Evolutionary conservation across 1,139 yeast genomes (phyloP).

Genomic region (Diutina mesorugosa): DNA sequence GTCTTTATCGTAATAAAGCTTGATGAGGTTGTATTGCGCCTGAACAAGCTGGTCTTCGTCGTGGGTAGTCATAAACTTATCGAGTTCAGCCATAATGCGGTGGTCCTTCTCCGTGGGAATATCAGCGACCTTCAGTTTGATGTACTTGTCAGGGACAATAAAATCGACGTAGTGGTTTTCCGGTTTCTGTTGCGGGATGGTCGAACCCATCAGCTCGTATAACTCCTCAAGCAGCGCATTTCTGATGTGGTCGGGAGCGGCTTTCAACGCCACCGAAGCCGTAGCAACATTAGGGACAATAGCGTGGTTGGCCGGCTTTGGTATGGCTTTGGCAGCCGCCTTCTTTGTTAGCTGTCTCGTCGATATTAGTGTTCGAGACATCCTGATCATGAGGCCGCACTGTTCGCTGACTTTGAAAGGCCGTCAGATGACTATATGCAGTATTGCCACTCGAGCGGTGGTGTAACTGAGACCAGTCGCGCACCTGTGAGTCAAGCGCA

Average conservation of each 20-base stretch:
- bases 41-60: constrained; percentile 16
- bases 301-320: not conserved
- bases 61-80: constrained; percentile 9
- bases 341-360: not conserved
- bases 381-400: not conserved
- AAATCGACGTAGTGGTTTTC: constrained; percentile 9
- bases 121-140: constrained; percentile 13
- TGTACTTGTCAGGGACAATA: constrained; percentile 18
- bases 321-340: not conserved
- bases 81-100: constrained; percentile 16
- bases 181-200: not conserved
- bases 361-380: not conserved
- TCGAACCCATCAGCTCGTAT: not conserved
- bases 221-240: not conserved
- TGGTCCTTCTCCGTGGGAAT: constrained; percentile 15
- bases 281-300: not conserved
- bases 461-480: not conserved
- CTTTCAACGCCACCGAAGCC: not conserved
- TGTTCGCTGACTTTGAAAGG: not conserved
- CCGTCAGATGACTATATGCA: not conserved
- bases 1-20: constrained; percentile 16
- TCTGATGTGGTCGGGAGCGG: not conserved
- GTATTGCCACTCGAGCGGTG: not conserved
- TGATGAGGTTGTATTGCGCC: constrained; percentile 15
- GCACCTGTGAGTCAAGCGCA: no score